phyloP scores from a whole-genome alignment of 2,329 filamentous ascomycete species.

The Sporothrix schenckii region DNA sequence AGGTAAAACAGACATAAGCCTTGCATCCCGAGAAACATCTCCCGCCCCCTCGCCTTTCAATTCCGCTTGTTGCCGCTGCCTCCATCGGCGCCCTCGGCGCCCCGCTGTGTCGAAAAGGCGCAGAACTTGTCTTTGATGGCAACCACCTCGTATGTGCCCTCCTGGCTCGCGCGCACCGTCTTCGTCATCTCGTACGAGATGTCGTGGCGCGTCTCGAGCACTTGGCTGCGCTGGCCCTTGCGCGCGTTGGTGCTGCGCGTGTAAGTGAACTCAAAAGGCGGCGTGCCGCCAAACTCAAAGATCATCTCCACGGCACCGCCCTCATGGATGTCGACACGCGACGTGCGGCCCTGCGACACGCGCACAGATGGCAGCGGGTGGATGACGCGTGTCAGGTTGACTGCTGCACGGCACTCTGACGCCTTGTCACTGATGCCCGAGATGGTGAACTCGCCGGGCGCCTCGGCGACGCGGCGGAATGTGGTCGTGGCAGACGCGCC shows the following conservation, averaged over 20 bases:
- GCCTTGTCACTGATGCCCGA: conserved; percentile 85
- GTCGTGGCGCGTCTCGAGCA: conserved; percentile 91
- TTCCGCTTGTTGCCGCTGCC: conserved; percentile 42
- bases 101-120: conserved; percentile 75
- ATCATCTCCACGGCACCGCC: conserved; percentile 90
- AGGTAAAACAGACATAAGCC: neutral
- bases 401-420: conserved; percentile 80
- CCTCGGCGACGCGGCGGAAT: conserved; percentile 91
- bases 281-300: conserved; percentile 93
- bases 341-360: conserved; percentile 80
- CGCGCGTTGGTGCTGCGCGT: conserved; percentile 83
- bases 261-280: conserved; percentile 97
- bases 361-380: conserved; percentile 90
- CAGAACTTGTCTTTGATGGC: conserved; percentile 94
- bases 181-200: conserved; percentile 79
- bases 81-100: conserved; percentile 52
- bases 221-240: conserved; percentile 73
- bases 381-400: conserved; percentile 78
- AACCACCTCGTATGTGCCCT: conserved; percentile 97
- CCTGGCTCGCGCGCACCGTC: conserved; percentile 81
- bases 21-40: neutral
- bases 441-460: conserved; percentile 84
- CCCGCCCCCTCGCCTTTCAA: conserved; percentile 36
- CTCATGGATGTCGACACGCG: conserved; percentile 91
- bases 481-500: conserved; percentile 77